Conservation (phyloP, 805 yeast species). For the Metschnikowia cerradonensis region DNA sequence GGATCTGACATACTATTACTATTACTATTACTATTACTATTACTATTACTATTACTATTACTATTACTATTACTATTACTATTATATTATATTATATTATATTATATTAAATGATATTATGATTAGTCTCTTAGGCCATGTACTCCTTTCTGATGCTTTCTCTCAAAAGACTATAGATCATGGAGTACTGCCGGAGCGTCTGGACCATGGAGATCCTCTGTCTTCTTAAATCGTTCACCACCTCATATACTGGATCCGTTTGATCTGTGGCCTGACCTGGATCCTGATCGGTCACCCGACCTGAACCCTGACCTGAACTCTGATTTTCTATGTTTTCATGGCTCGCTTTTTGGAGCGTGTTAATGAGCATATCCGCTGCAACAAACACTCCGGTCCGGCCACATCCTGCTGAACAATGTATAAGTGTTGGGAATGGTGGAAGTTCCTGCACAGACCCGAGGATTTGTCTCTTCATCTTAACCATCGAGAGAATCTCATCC, state of each 20-base stretch:
- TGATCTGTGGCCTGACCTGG: slow-evolving; percentile 7
- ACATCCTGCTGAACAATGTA: slow-evolving; percentile 94
- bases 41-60: too few species aligned
- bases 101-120: too few species aligned
- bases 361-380: slow-evolving; percentile 58
- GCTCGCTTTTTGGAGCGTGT: slow-evolving; percentile 16
- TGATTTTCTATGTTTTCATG: too few species aligned
- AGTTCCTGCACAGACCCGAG: slow-evolving; percentile 5
- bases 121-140: background rate
- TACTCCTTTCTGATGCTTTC: background rate
- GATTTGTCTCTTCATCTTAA: slow-evolving; percentile 29
- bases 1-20: too few species aligned
- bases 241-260: slow-evolving; percentile 41
- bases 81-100: too few species aligned
- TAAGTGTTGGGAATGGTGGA: slow-evolving; percentile 31
- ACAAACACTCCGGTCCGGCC: slow-evolving; percentile 87
- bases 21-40: too few species aligned
- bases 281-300: too few species aligned
- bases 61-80: too few species aligned
- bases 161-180: slow-evolving; percentile 40
- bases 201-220: slow-evolving; percentile 60
- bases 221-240: slow-evolving; percentile 46
- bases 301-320: too few species aligned
- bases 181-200: slow-evolving; percentile 49
- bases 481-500: slow-evolving; percentile 48